Base-by-base conservation (phyloP, 2,329 filamentous ascomycete species). In the Juglanconis oblonga region DNA sequence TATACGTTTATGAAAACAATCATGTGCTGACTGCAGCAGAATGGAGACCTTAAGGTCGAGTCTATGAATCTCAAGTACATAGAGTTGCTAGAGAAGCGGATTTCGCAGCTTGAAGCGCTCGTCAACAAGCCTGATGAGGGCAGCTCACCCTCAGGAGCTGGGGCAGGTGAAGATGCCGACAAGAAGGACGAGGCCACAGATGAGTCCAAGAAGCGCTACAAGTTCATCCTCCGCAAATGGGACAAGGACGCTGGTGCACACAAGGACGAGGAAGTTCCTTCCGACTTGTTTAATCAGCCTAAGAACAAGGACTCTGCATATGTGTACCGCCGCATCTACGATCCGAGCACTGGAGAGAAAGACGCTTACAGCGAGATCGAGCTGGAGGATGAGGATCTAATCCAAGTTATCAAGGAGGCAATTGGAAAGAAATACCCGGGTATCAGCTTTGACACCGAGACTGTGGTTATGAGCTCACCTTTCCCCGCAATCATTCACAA, bases 401-500 rank as follows among this genome's bases (percentile, higher is more conserved):
- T 62, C 31, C 29, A 52, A 33, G 55, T 62, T 13, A 50, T 64
- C n/a, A 61, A 54, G 44, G 32, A 47, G 13, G 55, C 55, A 11
- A 64, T 64, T 42, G 54, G 57, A 24, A 24, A 24, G 11, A 62
- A 62, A 11, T 64, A 64, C 38, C 60, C 63, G 5, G 63, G 63
- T 3, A 38, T 64, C 44, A 64, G 59, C 48, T 61, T 62, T 35
- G 60, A 62, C 33, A 57, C 60, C 29, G 55, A 58, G 17, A 61
- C 31, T 13, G 52, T 64, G 49, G 54, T 45, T 42, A 62, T 64
- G 54, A 44, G 38, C 32, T 50, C 57, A 17, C 63, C 63, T 3
- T 64, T 64, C 14, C 45, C 63, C 29, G 54, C 63, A 5, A 57
- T 64, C 45, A 55, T 62, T 29, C 63, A 64, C 57, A 58, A 64